Evolutionary conservation across 2,329 filamentous ascomycete genomes (phyloP).

Genomic region (Neonectria magnoliae): DNA sequence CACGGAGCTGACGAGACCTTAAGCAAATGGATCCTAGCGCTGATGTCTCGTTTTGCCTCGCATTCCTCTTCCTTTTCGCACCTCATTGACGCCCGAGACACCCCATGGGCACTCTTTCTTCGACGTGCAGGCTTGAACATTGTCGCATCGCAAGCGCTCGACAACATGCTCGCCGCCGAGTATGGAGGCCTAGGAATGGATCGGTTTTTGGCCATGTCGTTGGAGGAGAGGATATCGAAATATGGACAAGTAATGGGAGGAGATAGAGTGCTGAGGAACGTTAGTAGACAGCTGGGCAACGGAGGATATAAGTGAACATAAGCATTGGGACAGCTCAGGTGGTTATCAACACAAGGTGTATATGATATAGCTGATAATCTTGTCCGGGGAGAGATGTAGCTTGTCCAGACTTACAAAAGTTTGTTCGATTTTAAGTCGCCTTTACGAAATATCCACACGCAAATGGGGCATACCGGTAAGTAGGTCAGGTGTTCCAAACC

Average conservation of each 20-base stretch:
- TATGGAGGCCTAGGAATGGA: slow-evolving; percentile 44
- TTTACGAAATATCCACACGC: background rate
- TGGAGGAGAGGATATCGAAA: slow-evolving; percentile 35
- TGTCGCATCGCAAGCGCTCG: slow-evolving; percentile 48
- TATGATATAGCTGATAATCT: background rate
- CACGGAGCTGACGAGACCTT: slow-evolving; percentile 61
- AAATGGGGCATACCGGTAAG: background rate
- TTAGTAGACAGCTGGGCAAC: slow-evolving; percentile 26
- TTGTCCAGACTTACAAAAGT: background rate
- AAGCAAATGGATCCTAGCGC: slow-evolving; percentile 63
- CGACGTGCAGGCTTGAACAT: slow-evolving; percentile 50
- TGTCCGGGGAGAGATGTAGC: background rate
- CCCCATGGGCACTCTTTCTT: slow-evolving; percentile 52
- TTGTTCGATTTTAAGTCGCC: background rate
- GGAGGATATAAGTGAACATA: slow-evolving; percentile 14
- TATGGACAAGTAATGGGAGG: slow-evolving; percentile 44
- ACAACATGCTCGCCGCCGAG: slow-evolving; percentile 39
- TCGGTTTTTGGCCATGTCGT: slow-evolving; percentile 45
- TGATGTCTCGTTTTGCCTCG: slow-evolving; percentile 58
- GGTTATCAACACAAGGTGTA: background rate
- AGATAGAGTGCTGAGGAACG: slow-evolving; percentile 32
- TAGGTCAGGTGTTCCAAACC: background rate
- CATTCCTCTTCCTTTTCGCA: slow-evolving; percentile 43
- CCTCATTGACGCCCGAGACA: slow-evolving; percentile 52
- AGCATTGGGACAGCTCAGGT: background rate